Conservation (phyloP, 148 eudicot species). For the Vaccinium vitisidaea region DNA sequence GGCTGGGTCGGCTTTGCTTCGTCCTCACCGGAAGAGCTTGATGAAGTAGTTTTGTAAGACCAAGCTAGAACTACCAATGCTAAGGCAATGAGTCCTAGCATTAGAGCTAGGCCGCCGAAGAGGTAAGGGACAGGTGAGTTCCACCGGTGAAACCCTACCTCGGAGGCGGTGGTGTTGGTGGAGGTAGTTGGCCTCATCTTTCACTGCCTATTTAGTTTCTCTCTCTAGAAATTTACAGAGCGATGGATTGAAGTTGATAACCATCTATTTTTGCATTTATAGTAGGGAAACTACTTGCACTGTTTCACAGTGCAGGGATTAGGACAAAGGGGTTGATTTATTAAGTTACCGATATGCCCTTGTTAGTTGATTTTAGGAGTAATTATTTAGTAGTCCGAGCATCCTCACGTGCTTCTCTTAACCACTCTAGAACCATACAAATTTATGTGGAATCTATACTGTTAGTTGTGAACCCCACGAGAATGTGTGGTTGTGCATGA, state of each 20-base stretch:
- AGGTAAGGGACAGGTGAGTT: conserved; percentile 40
- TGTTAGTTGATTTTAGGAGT: neutral
- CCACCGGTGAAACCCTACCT: conserved; percentile 15
- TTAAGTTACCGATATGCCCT: conserved; percentile 3
- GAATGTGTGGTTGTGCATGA: no score
- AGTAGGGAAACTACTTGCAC: neutral
- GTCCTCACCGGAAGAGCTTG: neutral
- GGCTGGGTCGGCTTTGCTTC: neutral
- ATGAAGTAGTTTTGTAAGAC: conserved; percentile 18
- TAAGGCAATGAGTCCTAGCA: conserved; percentile 32
- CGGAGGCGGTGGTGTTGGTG: neutral
- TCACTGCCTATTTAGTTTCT: neutral
- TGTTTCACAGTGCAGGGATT: conserved; percentile 16
- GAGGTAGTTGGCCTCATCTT: conserved; percentile 8
- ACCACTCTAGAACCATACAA: no score
- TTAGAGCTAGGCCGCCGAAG: conserved; percentile 35
- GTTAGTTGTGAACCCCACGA: no score
- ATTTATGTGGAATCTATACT: no score
- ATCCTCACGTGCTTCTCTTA: no score
- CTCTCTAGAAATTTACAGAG: conserved; percentile 10
- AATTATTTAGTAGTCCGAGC: no score
- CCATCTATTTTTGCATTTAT: conserved; percentile 6
- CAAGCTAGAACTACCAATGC: conserved; percentile 33
- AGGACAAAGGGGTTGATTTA: neutral
- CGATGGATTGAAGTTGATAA: conserved; percentile 15